Base-by-base conservation (phyloP, 257 asterid genomes). In the Lycium barbarum region DNA sequence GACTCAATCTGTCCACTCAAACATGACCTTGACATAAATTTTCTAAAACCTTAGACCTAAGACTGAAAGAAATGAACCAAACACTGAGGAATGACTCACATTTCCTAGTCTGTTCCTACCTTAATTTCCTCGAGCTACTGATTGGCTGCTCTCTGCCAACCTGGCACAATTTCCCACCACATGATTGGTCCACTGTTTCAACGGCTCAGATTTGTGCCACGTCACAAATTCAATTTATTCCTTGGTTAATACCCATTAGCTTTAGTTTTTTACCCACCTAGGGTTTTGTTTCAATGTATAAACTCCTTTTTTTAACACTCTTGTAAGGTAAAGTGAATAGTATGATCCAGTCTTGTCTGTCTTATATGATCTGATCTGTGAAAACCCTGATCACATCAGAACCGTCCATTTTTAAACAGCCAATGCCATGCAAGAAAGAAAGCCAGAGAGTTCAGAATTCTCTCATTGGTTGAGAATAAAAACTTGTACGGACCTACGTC, bases 111-210 rank as follows among this genome's bases (percentile, higher is more conserved):
- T 84, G 79, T 89, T 88, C 84, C 88, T 53, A 91, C 98, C 99
- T 93, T 96, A 96, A 92, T 90, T 91, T 93, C 92, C 80, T 90
- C 99, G 98, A 96, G 90, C 54, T 86, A 89, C 88, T 91, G 95
- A 92, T 90, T 94, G 97, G 97, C 91, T 91, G 92, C 89, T 78
- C 78, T 81, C 83, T 86, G 89, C 91, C 92, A 53, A 85, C 88
- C 88, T 91, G 93, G 90, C 92, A 85, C 90, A 81, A 72, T 84
- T 85, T 89, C 98, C 88, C 83, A 88, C 81, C 63, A 87, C 83
- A 81, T 87, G 87, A 95, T 92, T 90, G 94, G 91, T 84, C 86
- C 92, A 84, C 83, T 1, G 61, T 65, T 90, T 89, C 43, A 8
- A 72, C 33, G 84, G 66, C 7, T 26, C 70, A 49, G 13, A 79